These are phyloP conservation scores for Cladosporium sp. DNA, from an alignment of 2,329 filamentous ascomycete species.

Conservation along the genomic window DNA sequence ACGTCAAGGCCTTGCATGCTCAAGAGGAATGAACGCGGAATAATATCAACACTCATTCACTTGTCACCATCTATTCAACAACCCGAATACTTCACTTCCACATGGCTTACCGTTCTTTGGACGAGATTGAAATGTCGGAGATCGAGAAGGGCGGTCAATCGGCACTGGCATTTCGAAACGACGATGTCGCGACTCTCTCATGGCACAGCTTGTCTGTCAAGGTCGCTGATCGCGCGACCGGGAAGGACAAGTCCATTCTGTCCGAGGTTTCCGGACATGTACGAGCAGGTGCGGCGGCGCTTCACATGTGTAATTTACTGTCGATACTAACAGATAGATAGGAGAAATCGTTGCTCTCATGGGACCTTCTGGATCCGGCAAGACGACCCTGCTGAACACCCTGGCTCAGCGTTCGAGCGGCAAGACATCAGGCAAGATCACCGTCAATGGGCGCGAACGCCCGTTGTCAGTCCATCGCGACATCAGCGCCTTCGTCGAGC, in stretches of 20 bases:
- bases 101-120: too few species aligned
- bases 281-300: constrained; percentile 54
- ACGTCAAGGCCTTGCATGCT: too few species aligned
- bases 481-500: constrained; percentile 71
- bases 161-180: constrained; percentile 44
- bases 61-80: too few species aligned
- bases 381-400: constrained; percentile 75
- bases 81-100: too few species aligned
- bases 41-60: too few species aligned
- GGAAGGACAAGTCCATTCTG: constrained; percentile 54
- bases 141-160: neutral
- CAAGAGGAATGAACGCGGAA: too few species aligned
- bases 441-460: constrained; percentile 52
- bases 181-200: constrained; percentile 52
- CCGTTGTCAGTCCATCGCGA: constrained; percentile 35
- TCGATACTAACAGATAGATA: constrained; percentile 48
- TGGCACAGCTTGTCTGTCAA: constrained; percentile 61
- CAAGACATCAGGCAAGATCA: constrained; percentile 44
- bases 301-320: constrained; percentile 29
- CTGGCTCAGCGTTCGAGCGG: constrained; percentile 56
- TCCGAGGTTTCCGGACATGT: constrained; percentile 49
- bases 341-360: constrained; percentile 61
- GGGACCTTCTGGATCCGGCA: constrained; percentile 64
- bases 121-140: neutral
- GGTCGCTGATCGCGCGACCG: constrained; percentile 61